Percentiles rank a stretch among this genome's conserved stretches.
phyloP scores from a whole-genome alignment of 1,284 basidiomycete species.

The Ustilago nuda region DNA sequence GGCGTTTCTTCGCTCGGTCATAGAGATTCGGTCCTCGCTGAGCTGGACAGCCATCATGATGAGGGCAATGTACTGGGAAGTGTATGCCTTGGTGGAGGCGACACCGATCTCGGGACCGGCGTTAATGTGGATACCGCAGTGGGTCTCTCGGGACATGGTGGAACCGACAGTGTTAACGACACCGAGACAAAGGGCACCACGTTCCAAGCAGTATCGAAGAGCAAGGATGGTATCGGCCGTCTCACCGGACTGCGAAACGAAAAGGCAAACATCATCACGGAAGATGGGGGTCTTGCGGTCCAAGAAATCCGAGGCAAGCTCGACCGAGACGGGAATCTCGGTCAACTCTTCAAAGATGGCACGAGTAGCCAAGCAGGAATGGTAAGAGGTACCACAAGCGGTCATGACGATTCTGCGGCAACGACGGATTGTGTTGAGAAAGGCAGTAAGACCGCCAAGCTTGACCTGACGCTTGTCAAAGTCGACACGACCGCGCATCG shows the following conservation, averaged over 20 bases:
- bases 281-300: conserved; percentile 99
- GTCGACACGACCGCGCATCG: conserved; percentile 99
- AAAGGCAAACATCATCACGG: conserved; percentile 97
- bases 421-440: conserved; percentile 94
- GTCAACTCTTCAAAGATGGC: conserved; percentile 99
- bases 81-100: conserved; percentile 99
- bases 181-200: conserved; percentile 91
- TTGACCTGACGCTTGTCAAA: conserved; percentile 93
- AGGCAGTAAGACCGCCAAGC: conserved; percentile 93
- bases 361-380: conserved; percentile 96
- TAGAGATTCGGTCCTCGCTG: conserved; percentile 94
- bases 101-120: conserved; percentile 99
- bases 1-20: conserved; percentile 87
- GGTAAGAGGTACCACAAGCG: conserved; percentile 97
- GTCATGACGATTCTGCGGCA: conserved; percentile 95
- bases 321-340: conserved; percentile 97
- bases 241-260: conserved; percentile 97
- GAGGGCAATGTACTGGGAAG: conserved; percentile 97
- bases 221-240: conserved; percentile 98
- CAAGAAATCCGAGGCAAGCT: conserved; percentile 97
- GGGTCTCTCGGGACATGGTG: conserved; percentile 96
- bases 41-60: conserved; percentile 98
- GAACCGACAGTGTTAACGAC: conserved; percentile 99
- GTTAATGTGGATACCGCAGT: conserved; percentile 99
- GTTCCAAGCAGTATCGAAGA: conserved; percentile 93